Evolutionary conservation across 2,329 filamentous ascomycete genomes (phyloP).

Genomic region (Alternaria gaisen): DNA sequence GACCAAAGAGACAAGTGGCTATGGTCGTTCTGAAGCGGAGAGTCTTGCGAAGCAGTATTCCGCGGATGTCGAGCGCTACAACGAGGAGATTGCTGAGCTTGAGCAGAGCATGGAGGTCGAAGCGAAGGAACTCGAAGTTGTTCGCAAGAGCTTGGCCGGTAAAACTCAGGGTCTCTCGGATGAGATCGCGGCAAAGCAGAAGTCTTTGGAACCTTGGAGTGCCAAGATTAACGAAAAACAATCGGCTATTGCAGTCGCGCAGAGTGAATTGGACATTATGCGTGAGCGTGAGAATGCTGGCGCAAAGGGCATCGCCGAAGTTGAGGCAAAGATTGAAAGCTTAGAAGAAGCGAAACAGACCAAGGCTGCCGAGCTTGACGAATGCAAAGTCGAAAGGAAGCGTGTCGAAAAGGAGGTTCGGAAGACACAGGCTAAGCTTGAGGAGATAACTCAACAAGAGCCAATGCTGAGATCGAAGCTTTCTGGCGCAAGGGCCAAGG

Average conservation of each 20-base stretch:
- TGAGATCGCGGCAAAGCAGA: constrained; percentile 90
- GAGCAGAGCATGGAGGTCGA: constrained; percentile 80
- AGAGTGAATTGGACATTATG: constrained; percentile 92
- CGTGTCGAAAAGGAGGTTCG: constrained; percentile 77
- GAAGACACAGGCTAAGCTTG: constrained; percentile 75
- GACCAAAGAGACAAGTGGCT: constrained; percentile 78
- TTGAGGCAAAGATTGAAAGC: constrained; percentile 77
- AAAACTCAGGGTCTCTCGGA: constrained; percentile 96
- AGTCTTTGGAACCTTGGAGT: constrained; percentile 93
- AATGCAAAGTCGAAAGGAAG: constrained; percentile 76
- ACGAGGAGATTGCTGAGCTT: constrained; percentile 76
- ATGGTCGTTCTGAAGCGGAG: constrained; percentile 76
- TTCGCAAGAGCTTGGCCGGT: constrained; percentile 87
- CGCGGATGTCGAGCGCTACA: constrained; percentile 79
- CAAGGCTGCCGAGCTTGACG: constrained; percentile 78
- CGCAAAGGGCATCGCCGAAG: constrained; percentile 82
- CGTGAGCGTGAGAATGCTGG: constrained; percentile 89
- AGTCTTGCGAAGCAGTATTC: constrained; percentile 80
- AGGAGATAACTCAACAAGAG: constrained; percentile 77
- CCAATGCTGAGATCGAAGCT: constrained; percentile 84
- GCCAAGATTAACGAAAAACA: constrained; percentile 97
- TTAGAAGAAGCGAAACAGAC: constrained; percentile 75
- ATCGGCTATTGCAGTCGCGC: constrained; percentile 90
- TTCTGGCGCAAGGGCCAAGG: constrained; percentile 90
- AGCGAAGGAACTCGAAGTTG: constrained; percentile 81